Base-by-base conservation (phyloP, 768 basidiomycete species). In the Crucibulum laeve region DNA sequence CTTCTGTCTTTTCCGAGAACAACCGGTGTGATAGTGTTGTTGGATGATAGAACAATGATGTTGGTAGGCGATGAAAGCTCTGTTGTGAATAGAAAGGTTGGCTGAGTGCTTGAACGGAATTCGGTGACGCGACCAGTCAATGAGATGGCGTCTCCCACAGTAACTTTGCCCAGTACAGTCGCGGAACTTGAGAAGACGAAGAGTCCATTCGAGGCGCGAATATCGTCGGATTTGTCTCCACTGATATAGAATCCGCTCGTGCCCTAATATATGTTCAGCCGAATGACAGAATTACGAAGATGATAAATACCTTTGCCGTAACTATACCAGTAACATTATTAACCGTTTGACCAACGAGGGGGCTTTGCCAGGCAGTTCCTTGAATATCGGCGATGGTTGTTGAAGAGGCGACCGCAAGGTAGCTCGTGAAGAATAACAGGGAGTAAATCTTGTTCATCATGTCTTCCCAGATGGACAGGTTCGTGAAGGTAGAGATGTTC, bases 331-430 rank as follows among this genome's bases (percentile, higher is more conserved):
- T 71, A 5, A 82, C 61, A 52, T 71, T 68, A 21, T 61, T 52
- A 5, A 80, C 74, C 3, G 55, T 62, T 43, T 74, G 62, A 0
- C 75, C 73, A 23, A 49, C 55, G 8, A 71, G 53, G 43, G 78
- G 76, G 21, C 76, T 77, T 48, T 60, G 61, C 47, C 68, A 78
- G 0, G 68, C 56, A 24, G 52, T 38, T 14, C 79, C 78, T 56
- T 79, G 75, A 23, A 82, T 75, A 21, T 78, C 76, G n/a, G 72
- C 59, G 10, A 79, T 62, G 8, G 65, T 67, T 15, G 60, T 62
- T 7, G 65, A 59, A 1, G 55, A 53, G 7, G 54, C 62, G 7
- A 49, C 51, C 13, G 69, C 47, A 14, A 65, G 45, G 23, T 52
- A 60, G 47, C 56, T 55, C 24, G 56, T 47, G 35, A 61, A 52